Percentiles rank a stretch among this genome's conserved stretches.
phyloP scores from a whole-genome alignment of 2,329 filamentous ascomycete genomes.

The Fusarium coffeatum region DNA sequence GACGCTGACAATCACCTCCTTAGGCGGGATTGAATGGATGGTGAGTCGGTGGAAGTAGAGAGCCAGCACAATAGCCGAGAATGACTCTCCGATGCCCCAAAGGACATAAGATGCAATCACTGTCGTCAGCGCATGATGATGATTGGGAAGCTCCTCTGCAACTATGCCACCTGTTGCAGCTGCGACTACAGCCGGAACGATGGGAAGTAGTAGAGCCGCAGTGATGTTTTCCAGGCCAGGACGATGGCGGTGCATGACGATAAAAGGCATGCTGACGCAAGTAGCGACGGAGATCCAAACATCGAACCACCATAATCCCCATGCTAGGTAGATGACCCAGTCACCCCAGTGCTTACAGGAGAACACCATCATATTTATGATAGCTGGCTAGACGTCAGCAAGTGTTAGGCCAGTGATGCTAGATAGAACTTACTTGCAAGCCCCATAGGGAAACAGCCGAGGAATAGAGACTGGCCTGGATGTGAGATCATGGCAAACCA shows the following conservation, averaged over 20 bases:
- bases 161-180: slow-evolving; percentile 73
- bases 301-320: slow-evolving; percentile 70
- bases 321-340: slow-evolving; percentile 66
- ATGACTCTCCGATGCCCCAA: slow-evolving; percentile 70
- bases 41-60: slow-evolving; percentile 78
- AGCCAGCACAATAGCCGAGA: slow-evolving; percentile 71
- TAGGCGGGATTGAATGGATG: slow-evolving; percentile 72
- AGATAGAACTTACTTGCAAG: slow-evolving; percentile 62
- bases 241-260: slow-evolving; percentile 62
- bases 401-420: too few species aligned
- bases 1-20: slow-evolving; percentile 74
- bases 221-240: slow-evolving; percentile 69
- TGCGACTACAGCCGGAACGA: slow-evolving; percentile 74
- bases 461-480: slow-evolving; percentile 74
- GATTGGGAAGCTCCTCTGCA: slow-evolving; percentile 67
- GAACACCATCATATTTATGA: slow-evolving; percentile 73
- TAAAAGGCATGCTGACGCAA: slow-evolving; percentile 67
- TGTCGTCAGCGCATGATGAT: slow-evolving; percentile 68
- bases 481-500: slow-evolving; percentile 75
- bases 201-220: slow-evolving; percentile 73
- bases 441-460: slow-evolving; percentile 76
- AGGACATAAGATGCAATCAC: slow-evolving; percentile 74
- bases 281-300: slow-evolving; percentile 62
- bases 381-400: slow-evolving; percentile 52
- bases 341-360: slow-evolving; percentile 72